A percentile compares a stretch with the other conserved stretches of the same genome.
Conservation (phyloP, 371 early-diverging fungal species). For the Mortierella sp. region DNA sequence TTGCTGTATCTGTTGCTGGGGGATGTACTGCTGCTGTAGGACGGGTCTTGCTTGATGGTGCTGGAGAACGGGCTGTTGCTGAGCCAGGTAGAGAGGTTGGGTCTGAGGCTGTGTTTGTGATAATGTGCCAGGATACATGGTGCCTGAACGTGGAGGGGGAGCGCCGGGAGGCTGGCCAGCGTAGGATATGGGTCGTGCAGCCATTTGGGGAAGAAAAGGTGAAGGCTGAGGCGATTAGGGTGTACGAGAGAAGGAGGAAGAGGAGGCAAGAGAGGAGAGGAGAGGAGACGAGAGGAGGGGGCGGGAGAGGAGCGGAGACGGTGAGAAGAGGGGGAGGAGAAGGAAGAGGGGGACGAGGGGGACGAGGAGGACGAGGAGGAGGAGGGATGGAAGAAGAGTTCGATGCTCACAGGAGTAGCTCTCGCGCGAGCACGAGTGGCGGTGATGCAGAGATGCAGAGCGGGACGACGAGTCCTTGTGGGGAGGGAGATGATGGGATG, state of each 20-base stretch:
- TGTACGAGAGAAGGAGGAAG: neutral
- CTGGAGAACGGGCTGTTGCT: constrained; percentile 24
- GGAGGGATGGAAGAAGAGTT: too few relatives aligned
- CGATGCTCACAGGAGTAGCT: too few relatives aligned
- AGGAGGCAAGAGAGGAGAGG: neutral
- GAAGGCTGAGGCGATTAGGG: neutral
- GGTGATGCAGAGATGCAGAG: neutral
- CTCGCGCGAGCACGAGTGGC: too few relatives aligned
- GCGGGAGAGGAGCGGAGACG: neutral
- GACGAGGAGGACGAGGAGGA: neutral
- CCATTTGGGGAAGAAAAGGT: constrained; percentile 15
- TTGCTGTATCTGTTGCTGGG: constrained; percentile 21
- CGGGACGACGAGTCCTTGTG: neutral
- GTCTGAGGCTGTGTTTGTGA: constrained; percentile 43
- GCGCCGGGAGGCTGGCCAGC: constrained; percentile 29
- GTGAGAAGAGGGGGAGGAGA: neutral
- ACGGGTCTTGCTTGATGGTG: constrained; percentile 27
- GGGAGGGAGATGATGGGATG: neutral
- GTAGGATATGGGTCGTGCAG: constrained; percentile 48
- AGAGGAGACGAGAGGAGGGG: constrained; percentile 2
- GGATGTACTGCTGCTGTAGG: constrained; percentile 29
- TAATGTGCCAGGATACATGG: constrained; percentile 40
- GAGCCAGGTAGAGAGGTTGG: constrained; percentile 34
- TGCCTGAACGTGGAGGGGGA: constrained; percentile 38
- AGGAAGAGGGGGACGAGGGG: neutral